Base-by-base conservation (phyloP, 2,329 filamentous ascomycete genomes). In the Ceratocystis alfenasii region DNA sequence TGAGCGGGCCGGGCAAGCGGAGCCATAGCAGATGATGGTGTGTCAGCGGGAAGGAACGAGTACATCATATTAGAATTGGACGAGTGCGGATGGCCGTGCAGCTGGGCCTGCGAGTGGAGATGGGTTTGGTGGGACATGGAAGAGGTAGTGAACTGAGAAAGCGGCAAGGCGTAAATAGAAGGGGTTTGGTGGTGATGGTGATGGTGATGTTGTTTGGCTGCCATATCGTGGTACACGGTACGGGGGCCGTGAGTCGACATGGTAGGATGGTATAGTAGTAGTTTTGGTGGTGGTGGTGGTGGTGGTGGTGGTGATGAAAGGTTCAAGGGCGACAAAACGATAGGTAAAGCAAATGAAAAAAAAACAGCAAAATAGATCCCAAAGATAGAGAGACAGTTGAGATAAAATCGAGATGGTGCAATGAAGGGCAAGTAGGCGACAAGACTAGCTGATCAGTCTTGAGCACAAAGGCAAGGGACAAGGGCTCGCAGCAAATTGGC, bases 41-140 rank as follows among this genome's bases (percentile, higher is more conserved):
- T 45, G 12, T 61, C 53, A 1, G 62, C 50, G 33, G 66, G 50
- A 22, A 66, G 36, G 20, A 68, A 68, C 17, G 66, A 63, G 46
- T 65, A 68, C 66, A 68, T 63, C 30, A 66, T 53, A 22, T 36
- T 63, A 15, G 65, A 41, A n/a, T 36, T 64, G 46, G 65, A 48
- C 22, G 65, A 62, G 5, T 53, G 33, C 17, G 45, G 25, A 22
- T 66, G 64, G 36, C 22, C 22, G 45, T 62, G 60, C 22, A 46
- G 41, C 22, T 62, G 57, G 22, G 59, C 22, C 45, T 62, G 59
- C 5, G 57, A 12, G 46, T 66, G 57, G n/a, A 53, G 30, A 30
- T 66, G 30, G n/a, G n/a, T 8, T 5, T 61, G 45, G 8, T 46
- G 45, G n/a, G 62, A 61, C n/a, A 36, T 3, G n/a, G 60, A 44